Evolutionary conservation across 2,329 filamentous ascomycete genomes (phyloP), one percentile per base, ranked within the genome.

Genomic region (Trichoderma koningii): DNA sequence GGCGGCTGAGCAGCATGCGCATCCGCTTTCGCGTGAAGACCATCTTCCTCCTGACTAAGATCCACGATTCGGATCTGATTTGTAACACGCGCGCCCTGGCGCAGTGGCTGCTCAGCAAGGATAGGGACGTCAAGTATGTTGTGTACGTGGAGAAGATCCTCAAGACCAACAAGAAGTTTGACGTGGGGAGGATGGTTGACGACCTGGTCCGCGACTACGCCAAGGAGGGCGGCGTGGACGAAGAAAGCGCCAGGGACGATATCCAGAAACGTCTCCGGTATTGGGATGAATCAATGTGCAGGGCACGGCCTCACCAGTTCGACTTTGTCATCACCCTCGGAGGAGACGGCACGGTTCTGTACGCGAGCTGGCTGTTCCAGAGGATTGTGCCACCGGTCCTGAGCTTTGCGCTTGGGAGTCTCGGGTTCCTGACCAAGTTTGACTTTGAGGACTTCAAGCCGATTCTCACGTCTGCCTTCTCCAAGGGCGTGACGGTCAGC

Each of bases 341-440:
- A 55, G 95, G 95, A 14, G 95, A 99, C 74, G 95, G 95, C n/a
- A 99, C 95, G 0, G 94, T 99, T 7, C 81, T 99, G 12, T 98
- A 97, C 74, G 91, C 94, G 4, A 96, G 92, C 73, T 98, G 94
- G 93, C 82, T 99, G 1, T 99, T 99, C 75, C 95, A 99, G 79
- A 87, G 91, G 48, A 90, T 98, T 53, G 94, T 98, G 0, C 95
- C 95, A 6, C 95, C 95, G 0, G 92, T 97, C 0, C 81, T 99
- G 67, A 94, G 92, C 67, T 98, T 99, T 76, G 87, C 93, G 0
- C 81, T 98, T 10, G 95, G 95, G 9, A 97, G 93, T 26, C 82
- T 99, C 5, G 95, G 95, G 0, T 99, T 99, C 74, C 80, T 99
- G 69, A 98, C 95, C 28, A 97, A 97, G 74, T 98, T 98, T 74